Evolutionary conservation across 1,284 basidiomycete genomes (phyloP).

Genomic region (Microbotryum lychnidis-dioicae): DNA sequence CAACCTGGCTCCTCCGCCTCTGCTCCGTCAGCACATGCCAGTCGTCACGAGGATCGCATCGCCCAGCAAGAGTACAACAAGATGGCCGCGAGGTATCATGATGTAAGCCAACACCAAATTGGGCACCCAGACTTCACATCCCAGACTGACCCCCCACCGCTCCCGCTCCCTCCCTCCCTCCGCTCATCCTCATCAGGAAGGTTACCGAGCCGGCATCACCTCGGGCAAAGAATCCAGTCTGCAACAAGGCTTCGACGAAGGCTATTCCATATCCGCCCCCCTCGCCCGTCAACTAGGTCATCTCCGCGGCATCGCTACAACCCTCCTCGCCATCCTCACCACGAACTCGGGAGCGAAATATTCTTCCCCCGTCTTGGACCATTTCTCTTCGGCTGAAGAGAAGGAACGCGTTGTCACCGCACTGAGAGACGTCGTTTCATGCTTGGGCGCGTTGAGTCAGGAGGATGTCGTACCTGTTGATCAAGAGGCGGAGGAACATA

Average conservation of each 20-base stretch:
- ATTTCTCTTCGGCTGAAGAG: slow-evolving; percentile 1
- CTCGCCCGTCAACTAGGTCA: slow-evolving; percentile 62
- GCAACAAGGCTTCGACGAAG: slow-evolving; percentile 71
- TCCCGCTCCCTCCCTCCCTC: neutral
- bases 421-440: slow-evolving; percentile 48
- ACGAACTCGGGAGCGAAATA: slow-evolving; percentile 21
- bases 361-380: slow-evolving; percentile 27
- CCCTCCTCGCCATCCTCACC: slow-evolving; percentile 51
- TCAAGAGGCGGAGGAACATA: slow-evolving; percentile 62
- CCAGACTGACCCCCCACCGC: neutral
- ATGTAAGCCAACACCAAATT: slow-evolving; percentile 14
- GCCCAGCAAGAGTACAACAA: slow-evolving; percentile 31
- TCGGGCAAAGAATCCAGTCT: slow-evolving; percentile 70
- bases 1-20: neutral
- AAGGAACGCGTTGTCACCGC: slow-evolving; percentile 38
- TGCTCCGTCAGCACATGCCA: neutral
- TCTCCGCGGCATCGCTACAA: slow-evolving; percentile 58
- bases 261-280: slow-evolving; percentile 62
- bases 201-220: slow-evolving; percentile 79
- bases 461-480: slow-evolving; percentile 61
- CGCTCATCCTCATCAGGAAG: slow-evolving; percentile 50
- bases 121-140: neutral
- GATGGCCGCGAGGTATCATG: slow-evolving; percentile 27
- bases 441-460: slow-evolving; percentile 54
- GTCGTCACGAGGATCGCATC: slow-evolving; percentile 12